Evolutionary conservation across 768 basidiomycete genomes (phyloP), one percentile per base, ranked within the genome.

Genomic region (Leccinum longicurvipes): DNA sequence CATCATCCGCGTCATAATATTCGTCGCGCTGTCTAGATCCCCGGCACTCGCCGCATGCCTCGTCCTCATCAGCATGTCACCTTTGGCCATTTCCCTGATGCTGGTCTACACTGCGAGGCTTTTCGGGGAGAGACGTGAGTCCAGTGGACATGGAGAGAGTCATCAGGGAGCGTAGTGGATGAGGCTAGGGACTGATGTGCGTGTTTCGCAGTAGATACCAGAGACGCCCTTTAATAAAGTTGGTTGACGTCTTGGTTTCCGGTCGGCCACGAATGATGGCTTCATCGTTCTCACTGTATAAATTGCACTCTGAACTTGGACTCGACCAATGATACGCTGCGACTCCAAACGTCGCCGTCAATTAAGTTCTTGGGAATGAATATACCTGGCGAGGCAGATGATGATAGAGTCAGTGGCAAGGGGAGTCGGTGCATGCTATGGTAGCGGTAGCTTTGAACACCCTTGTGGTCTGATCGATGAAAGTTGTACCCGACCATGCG

Each of bases 1-100:
- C 29, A 17, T 61, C 31, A 56, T 68, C 15, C 67, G 61, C 46
- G 21, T 66, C n/a, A 51, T 51, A 0, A 61, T 29, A 31, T 14
- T 67, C 21, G 41, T 47, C 39, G 53, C 48, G 3, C 42, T 61
- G 21, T 66, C 64, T 3, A 47, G 48, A 23, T 57, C 56, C 1
- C 56, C 61, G 31, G 51, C 14, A 0, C 53, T 68, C 25, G 58
- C 61, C 4, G 14, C 31, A 34, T 28, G 41, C 23, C 57, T 68
- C 15, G 50, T 50, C 14, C 34, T 66, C 27, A 1, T 60, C 49
- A 58, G 51, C 42, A 45, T 61, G 56, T 50, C 41, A 3, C 61
- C 59, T 1, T n/a, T 42, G 1, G 14, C 49, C 19, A 15, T 60
- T 34, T 36, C 58, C 27, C 54, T 54, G 21, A 7, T 58, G 17